A percentile compares a stretch with the other conserved stretches of the same genome.
Conservation (phyloP, 1,284 basidiomycete genomes). For the Ustanciosporium gigantosporum region DNA sequence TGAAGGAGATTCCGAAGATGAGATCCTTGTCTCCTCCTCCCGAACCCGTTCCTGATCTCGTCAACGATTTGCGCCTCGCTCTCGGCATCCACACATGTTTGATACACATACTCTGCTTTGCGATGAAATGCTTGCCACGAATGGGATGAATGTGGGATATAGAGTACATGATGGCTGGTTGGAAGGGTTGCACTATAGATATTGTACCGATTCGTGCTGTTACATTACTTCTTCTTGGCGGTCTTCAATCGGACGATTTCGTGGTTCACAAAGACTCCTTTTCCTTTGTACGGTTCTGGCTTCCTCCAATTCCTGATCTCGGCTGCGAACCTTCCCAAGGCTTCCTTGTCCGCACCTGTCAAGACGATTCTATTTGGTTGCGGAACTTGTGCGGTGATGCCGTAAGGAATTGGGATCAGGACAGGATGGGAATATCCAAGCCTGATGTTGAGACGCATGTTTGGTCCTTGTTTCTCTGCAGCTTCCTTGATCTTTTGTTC, state of each 20-base stretch:
- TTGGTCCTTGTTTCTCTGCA: slow-evolving; percentile 19
- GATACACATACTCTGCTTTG: too few species aligned
- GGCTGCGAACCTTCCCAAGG: slow-evolving; percentile 83
- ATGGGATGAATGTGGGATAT: too few species aligned
- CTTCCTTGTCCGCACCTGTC: slow-evolving; percentile 66
- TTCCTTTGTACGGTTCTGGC: slow-evolving; percentile 89
- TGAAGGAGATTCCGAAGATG: too few species aligned
- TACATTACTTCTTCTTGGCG: slow-evolving; percentile 86
- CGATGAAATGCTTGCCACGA: too few species aligned
- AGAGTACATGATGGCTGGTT: too few species aligned
- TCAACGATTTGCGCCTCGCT: too few species aligned
- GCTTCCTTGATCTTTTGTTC: slow-evolving; percentile 1
- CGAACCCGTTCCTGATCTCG: too few species aligned
- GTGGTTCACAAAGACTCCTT: slow-evolving; percentile 86
- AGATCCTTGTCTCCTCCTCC: too few species aligned
- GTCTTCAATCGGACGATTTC: slow-evolving; percentile 87
- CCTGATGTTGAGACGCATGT: slow-evolving; percentile 44
- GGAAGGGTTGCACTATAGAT: too few species aligned
- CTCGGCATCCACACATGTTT: too few species aligned
- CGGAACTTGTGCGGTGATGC: slow-evolving; percentile 55
- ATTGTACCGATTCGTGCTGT: too few species aligned
- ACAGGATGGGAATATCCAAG: slow-evolving; percentile 89
- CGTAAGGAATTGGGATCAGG: slow-evolving; percentile 73
- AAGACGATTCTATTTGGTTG: slow-evolving; percentile 65
- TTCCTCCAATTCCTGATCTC: slow-evolving; percentile 80